These are phyloP conservation scores for Boletus barrowsii DNA, from an alignment of 768 basidiomycete species.

Conservation along the genomic window DNA sequence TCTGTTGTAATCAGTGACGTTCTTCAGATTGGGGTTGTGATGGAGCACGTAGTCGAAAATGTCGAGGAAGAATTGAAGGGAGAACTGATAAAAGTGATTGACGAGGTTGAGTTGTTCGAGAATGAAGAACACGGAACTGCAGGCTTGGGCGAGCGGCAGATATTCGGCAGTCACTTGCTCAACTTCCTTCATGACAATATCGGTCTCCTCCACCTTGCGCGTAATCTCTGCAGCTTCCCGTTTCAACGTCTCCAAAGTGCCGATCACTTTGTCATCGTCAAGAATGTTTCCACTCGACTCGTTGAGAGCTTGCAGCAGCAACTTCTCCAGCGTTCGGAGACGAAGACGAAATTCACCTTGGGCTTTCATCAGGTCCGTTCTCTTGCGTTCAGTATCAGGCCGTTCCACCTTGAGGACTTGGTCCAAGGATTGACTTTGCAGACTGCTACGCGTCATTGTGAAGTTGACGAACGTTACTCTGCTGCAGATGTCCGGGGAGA, in stretches of 20 bases:
- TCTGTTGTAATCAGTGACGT: conserved; percentile 64
- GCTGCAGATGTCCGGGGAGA: conserved; percentile 98
- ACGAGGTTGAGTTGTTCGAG: conserved; percentile 90
- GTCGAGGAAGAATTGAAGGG: conserved; percentile 94
- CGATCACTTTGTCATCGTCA: conserved; percentile 98
- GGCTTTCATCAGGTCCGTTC: conserved; percentile 95
- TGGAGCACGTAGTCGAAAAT: conserved; percentile 95
- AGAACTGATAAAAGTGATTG: conserved; percentile 99
- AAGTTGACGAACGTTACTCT: conserved; percentile 95
- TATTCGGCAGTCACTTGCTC: conserved; percentile 96
- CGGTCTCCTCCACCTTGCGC: conserved; percentile 94
- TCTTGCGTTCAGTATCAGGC: conserved; percentile 92
- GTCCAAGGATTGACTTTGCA: conserved; percentile 97
- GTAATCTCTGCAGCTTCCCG: conserved; percentile 95
- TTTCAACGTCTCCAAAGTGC: conserved; percentile 93
- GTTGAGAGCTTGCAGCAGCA: conserved; percentile 91
- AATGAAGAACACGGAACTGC: conserved; percentile 96
- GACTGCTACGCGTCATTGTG: conserved; percentile 97
- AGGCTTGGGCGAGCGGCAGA: conserved; percentile 89
- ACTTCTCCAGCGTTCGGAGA: conserved; percentile 87
- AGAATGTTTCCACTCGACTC: conserved; percentile 96
- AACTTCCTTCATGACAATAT: conserved; percentile 92
- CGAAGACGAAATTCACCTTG: conserved; percentile 97
- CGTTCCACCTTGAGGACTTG: conserved; percentile 96
- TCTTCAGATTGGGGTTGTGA: conserved; percentile 86